These are phyloP conservation scores for Aspergillus tanneri DNA, from an alignment of 2,329 filamentous ascomycete genomes.

Conservation along the genomic window DNA sequence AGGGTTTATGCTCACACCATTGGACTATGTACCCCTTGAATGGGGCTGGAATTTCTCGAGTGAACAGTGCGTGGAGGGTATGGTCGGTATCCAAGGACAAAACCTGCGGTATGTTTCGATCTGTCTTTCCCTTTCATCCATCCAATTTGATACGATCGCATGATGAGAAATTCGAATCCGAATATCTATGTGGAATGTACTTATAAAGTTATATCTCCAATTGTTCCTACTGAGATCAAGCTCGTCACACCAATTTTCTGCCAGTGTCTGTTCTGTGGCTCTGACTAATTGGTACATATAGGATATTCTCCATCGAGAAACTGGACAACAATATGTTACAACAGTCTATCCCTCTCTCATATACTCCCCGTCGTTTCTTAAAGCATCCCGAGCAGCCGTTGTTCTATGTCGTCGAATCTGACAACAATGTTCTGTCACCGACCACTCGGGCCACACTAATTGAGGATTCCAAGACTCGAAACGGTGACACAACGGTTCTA, in stretches of 20 bases:
- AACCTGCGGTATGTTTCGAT: constrained; percentile 70
- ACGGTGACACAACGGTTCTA: constrained; percentile 69
- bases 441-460: constrained; percentile 74
- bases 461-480: constrained; percentile 67
- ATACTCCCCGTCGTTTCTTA: constrained; percentile 84
- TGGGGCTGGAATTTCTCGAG: constrained; percentile 97
- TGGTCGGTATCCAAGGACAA: constrained; percentile 89
- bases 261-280: not conserved
- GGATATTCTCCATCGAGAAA: constrained; percentile 89
- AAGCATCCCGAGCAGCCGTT: constrained; percentile 83
- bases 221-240: constrained; percentile 89
- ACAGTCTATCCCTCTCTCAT: constrained; percentile 79
- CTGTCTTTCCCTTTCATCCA: constrained; percentile 15
- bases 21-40: constrained; percentile 84
- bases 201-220: constrained; percentile 61
- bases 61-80: constrained; percentile 87
- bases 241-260: not conserved
- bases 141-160: constrained; percentile 38
- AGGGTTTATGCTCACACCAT: constrained; percentile 85
- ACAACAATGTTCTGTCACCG: constrained; percentile 84
- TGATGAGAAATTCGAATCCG: constrained; percentile 45
- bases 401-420: constrained; percentile 92
- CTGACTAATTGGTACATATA: constrained; percentile 29
- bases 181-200: constrained; percentile 48
- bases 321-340: constrained; percentile 82